Evolutionary conservation across 2,329 filamentous ascomycete species (phyloP), one percentile per base, ranked within the genome.

Genomic region (Ophiostoma sp.): DNA sequence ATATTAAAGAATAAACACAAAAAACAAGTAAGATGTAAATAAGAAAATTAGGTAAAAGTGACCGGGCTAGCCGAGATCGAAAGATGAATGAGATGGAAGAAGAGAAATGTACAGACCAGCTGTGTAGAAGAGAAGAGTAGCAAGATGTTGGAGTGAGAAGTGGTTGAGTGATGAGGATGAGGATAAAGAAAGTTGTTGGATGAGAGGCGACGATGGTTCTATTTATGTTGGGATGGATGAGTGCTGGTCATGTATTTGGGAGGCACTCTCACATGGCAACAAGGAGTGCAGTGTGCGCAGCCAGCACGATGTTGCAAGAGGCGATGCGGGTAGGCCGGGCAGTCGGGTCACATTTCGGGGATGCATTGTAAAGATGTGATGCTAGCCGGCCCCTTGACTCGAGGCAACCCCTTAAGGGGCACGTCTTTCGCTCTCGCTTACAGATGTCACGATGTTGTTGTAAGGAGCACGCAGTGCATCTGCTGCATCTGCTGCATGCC

Each of bases 81-180:
- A 7, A 20, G 7, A n/a, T 15, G 10, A 27, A 57, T 31, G 52
- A 11, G 52, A 27, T 57, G 13, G 23, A 57, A 57, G 11, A 31
- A 57, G 52, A 27, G 23, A 57, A 57, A 57, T 57, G 23, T 27
- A 57, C 52, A 57, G 52, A 57, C 52, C 52, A 57, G 52, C 52
- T 57, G 52, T 57, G 52, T 13, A 57, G 52, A 48, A 48, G 44
- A 57, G 52, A 27, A 27, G 20, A 48, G 17, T 48, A 17, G 13
- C 13, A 57, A 57, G 23, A 27, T 57, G 52, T 57, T 57, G 52
- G 52, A 57, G 52, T 57, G 52, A 31, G 23, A 57, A 57, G 52
- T 57, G 23, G 10, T 27, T 27, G 52, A 57, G 52, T 57, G 52
- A 57, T 57, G 52, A 57, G 52, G 23, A 57, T 57, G 23, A 57